These are phyloP conservation scores for Carex cristatella DNA, from an alignment of 176 grass and related monocot genomes.

Conservation along the genomic window DNA sequence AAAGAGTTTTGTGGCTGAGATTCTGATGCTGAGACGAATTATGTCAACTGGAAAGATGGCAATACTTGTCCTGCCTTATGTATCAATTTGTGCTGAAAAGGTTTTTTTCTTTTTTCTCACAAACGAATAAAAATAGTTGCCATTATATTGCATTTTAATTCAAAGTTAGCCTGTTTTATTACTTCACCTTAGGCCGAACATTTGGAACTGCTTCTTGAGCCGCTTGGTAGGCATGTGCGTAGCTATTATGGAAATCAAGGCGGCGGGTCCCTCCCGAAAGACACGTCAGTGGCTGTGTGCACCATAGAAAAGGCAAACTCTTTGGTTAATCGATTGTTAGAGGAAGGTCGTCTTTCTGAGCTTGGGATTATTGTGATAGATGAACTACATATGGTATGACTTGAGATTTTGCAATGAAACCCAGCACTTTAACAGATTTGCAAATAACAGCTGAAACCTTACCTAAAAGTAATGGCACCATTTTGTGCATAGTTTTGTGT, in stretches of 20 bases:
- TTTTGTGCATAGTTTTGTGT: not conserved
- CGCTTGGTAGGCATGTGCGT: conserved; percentile 87
- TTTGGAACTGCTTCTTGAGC: conserved; percentile 90
- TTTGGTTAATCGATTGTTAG: conserved; percentile 83
- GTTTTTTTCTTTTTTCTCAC: conserved; percentile 28
- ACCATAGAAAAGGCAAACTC: conserved; percentile 99
- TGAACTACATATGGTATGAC: conserved; percentile 96
- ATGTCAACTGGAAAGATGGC: conserved; percentile 82
- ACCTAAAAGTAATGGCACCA: not conserved
- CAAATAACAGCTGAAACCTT: not conserved
- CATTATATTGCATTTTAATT: not conserved
- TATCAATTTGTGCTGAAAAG: conserved; percentile 94
- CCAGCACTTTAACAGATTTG: not conserved
- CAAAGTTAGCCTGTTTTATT: conserved; percentile 22
- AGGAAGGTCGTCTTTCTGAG: conserved; percentile 92
- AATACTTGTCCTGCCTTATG: conserved; percentile 92
- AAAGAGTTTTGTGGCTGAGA: conserved; percentile 98
- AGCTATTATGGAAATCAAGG: conserved; percentile 90
- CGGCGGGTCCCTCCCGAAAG: conserved; percentile 72
- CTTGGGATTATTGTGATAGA: conserved; percentile 98
- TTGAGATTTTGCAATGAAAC: not conserved
- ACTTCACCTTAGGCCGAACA: conserved; percentile 63
- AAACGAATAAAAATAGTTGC: not conserved
- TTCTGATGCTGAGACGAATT: conserved; percentile 92
- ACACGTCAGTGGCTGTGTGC: conserved; percentile 96